Evolutionary conservation across 2,329 filamentous ascomycete species (phyloP).

Genomic region (Cytospora mali): DNA sequence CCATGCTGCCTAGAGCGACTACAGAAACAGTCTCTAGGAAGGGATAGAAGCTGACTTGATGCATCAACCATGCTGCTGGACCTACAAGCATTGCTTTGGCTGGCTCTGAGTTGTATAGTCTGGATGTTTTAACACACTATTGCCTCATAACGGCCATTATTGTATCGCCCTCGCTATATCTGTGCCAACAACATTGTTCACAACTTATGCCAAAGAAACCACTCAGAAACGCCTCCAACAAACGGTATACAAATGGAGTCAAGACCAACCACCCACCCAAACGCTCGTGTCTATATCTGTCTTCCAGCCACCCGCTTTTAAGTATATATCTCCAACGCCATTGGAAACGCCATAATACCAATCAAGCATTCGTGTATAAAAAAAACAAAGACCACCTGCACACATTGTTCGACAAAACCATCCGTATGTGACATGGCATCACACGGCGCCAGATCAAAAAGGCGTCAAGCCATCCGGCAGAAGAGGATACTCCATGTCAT

Average conservation of each 20-base stretch:
- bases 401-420: neutral
- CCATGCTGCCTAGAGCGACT: neutral
- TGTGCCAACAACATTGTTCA: neutral
- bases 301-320: neutral
- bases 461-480: conserved; percentile 40
- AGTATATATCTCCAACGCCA: neutral
- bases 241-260: neutral
- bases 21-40: neutral
- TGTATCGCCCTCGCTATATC: neutral
- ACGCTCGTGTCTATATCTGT: neutral
- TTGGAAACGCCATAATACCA: neutral
- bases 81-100: neutral
- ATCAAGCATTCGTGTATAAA: neutral
- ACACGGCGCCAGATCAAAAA: conserved; percentile 34
- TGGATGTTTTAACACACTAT: too few species aligned
- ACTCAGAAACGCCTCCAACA: neutral
- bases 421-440: too few species aligned
- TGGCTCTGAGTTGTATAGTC: neutral
- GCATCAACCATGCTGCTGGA: too few species aligned
- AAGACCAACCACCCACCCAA: neutral
- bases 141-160: neutral
- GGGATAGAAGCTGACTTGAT: neutral
- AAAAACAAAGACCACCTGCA: neutral
- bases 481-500: conserved; percentile 45
- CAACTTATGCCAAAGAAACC: neutral